These are phyloP conservation scores for Phytopythium helicoides DNA, from an alignment of 352 stramenopile genomes.

Conservation along the genomic window DNA sequence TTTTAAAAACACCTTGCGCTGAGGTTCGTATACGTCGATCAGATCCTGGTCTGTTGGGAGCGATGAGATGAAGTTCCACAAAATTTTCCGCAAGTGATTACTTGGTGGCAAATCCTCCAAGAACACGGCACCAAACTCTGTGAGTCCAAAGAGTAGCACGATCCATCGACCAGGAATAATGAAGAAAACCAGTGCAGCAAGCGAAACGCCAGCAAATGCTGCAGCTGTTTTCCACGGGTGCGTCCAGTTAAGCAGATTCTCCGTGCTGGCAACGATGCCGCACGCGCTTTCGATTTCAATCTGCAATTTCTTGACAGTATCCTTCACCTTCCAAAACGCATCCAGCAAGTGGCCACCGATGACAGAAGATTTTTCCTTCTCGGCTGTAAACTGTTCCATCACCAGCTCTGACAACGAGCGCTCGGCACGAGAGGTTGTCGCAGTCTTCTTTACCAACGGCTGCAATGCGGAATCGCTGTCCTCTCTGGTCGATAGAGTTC, in stretches of 20 bases:
- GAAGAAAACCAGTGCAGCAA: slow-evolving; percentile 55
- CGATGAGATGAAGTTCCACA: slow-evolving; percentile 82
- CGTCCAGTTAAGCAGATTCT: slow-evolving; percentile 88
- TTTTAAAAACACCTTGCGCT: slow-evolving; percentile 62
- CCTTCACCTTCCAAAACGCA: slow-evolving; percentile 82
- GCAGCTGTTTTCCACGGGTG: slow-evolving; percentile 84
- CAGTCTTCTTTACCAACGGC: slow-evolving; percentile 4
- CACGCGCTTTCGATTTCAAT: slow-evolving; percentile 71
- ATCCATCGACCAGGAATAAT: slow-evolving; percentile 72
- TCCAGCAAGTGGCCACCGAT: slow-evolving; percentile 74
- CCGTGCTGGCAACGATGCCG: slow-evolving; percentile 61
- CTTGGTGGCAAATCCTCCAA: slow-evolving; percentile 76
- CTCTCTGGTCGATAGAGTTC: background rate
- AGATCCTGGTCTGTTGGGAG: slow-evolving; percentile 79
- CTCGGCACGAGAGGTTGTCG: slow-evolving; percentile 38
- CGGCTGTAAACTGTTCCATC: slow-evolving; percentile 47
- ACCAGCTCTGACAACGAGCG: slow-evolving; percentile 71
- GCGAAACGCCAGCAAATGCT: slow-evolving; percentile 47
- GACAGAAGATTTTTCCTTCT: slow-evolving; percentile 67
- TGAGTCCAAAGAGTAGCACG: slow-evolving; percentile 68
- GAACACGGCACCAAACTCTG: slow-evolving; percentile 76
- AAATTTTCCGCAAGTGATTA: slow-evolving; percentile 71
- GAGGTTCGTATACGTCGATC: slow-evolving; percentile 66
- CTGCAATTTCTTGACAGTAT: slow-evolving; percentile 74
- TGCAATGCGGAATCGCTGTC: background rate